Evolutionary conservation across 208 protist genomes (phyloP).

Genomic region (Leishmania guyanensis): DNA sequence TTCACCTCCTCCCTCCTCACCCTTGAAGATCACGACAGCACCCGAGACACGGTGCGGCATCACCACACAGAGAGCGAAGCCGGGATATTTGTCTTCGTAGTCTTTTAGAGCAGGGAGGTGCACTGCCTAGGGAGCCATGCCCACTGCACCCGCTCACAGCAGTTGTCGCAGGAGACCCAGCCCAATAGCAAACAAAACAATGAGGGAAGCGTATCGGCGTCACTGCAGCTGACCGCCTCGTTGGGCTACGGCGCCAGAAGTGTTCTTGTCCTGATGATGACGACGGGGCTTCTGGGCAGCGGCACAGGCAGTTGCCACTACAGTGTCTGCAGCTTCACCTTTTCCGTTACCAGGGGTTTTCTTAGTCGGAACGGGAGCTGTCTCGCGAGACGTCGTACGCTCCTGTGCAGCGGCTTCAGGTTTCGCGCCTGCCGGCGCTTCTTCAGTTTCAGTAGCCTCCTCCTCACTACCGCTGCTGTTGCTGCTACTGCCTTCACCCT

Average conservation of each 20-base stretch:
- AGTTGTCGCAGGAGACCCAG: conserved; percentile 20
- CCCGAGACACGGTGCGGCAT: neutral
- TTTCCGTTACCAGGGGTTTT: neutral
- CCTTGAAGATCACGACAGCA: neutral
- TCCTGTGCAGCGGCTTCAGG: neutral
- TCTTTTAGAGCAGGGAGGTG: neutral
- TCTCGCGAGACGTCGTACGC: neutral
- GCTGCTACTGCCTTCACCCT: neutral
- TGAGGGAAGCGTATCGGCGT: conserved; percentile 21
- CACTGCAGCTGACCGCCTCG: conserved; percentile 3
- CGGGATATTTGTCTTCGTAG: neutral
- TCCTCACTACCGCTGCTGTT: neutral
- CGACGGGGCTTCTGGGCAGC: neutral
- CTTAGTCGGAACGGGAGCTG: neutral
- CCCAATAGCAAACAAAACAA: conserved; percentile 21
- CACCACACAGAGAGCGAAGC: neutral
- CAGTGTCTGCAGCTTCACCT: neutral
- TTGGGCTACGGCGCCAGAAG: neutral
- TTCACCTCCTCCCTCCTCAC: neutral
- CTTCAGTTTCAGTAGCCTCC: neutral
- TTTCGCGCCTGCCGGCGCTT: neutral
- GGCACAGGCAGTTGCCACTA: neutral
- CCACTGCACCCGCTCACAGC: neutral
- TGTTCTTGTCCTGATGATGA: neutral
- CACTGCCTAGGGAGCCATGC: neutral